These are phyloP conservation scores for Ceratocystis harringtonii DNA, from an alignment of 2,329 filamentous ascomycete species.

Conservation along the genomic window DNA sequence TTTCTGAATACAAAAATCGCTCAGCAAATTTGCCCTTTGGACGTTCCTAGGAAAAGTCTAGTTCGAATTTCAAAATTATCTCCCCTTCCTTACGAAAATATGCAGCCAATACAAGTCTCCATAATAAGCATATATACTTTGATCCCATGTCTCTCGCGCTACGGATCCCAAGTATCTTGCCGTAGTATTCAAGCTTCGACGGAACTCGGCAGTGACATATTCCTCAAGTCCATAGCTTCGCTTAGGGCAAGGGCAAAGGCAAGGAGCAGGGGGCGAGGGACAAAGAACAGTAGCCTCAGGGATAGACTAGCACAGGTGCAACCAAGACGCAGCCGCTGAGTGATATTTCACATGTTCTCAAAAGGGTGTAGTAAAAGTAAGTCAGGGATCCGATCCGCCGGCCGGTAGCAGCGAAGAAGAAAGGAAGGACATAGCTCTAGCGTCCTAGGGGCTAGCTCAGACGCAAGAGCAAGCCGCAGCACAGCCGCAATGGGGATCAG, in stretches of 20 bases:
- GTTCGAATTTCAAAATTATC: neutral
- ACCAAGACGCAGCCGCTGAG: neutral
- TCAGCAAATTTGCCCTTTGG: neutral
- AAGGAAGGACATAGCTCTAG: neutral
- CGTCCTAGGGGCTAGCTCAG: no score
- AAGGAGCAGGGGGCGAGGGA: neutral
- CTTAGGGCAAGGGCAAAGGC: neutral
- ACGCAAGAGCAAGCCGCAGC: neutral
- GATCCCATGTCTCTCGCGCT: neutral
- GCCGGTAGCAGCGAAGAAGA: neutral
- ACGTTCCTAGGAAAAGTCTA: neutral
- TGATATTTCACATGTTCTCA: neutral
- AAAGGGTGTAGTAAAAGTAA: neutral
- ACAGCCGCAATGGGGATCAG: slow-evolving; percentile 3
- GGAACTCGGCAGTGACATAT: slow-evolving; percentile 3
- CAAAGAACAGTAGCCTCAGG: neutral
- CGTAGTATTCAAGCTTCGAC: slow-evolving; percentile 3
- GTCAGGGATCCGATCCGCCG: neutral
- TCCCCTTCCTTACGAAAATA: neutral
- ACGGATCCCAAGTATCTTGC: neutral
- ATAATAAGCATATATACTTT: slow-evolving; percentile 4
- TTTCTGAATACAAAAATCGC: neutral
- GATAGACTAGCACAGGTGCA: neutral
- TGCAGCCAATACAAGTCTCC: neutral
- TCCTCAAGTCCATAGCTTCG: neutral